Base-by-base conservation (phyloP, 1,139 yeast species). In the Zygosaccharomyces pseudobailii region DNA sequence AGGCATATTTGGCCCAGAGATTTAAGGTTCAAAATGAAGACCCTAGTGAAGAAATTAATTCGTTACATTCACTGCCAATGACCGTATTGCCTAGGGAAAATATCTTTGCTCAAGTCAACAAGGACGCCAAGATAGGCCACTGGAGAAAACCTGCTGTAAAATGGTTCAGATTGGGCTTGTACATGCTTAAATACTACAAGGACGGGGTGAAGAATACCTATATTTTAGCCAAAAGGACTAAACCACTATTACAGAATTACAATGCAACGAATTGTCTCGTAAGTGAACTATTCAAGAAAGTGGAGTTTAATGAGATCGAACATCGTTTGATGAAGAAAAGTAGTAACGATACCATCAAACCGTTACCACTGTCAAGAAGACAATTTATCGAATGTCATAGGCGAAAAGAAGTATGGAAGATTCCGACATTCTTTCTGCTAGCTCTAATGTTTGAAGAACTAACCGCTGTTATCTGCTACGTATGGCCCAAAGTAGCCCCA, bases 71-170 rank as follows among this genome's bases (percentile, higher is more conserved):
- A 3, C 46, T 55, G 17, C 62, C 61, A 3, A 57, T 55, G 53
- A 53, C 56, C 5, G 42, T 20, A 21, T 51, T 53, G 22, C 61
- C 61, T 22, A 56, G 51, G 38, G 27, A 50, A 4, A 42, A 45
- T 33, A 56, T 60, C 32, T 53, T 53, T 30, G 36, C 40, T n/a
- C 50, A 54, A 25, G 59, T 58, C 5, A 21, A 27, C 28, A 42
- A 35, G 22, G 63, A 60, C 43, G 34, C 46, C 3, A 52, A 51
- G 25, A 51, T 62, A 7, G 56, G 55, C 4, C 37, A 42, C n/a
- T 64, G 67, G 67, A 56, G 66, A 33, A 58, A 54, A 31, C 53
- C 57, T 1, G 40, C 55, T 6, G 55, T 57, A 10, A 52, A 59
- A 40, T 62, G 65, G 65, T 47, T 51, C 37, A 49, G 63, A 21